Conservation (phyloP, 2,329 filamentous ascomycete genomes). For the Exophiala sp. region DNA sequence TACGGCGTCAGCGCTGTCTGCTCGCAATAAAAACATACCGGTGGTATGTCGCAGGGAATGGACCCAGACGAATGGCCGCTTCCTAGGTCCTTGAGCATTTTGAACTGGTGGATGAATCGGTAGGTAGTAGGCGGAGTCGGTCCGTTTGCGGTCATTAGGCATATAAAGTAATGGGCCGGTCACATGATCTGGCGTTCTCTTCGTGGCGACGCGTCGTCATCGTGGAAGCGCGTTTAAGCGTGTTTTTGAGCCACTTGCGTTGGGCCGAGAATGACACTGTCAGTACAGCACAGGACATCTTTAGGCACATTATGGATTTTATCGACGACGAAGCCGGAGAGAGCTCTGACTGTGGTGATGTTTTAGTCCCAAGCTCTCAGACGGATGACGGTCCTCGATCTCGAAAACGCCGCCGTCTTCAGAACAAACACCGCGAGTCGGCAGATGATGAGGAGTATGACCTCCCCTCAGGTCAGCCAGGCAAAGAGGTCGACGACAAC, state of each 20-base stretch:
- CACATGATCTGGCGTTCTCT: conserved; percentile 18
- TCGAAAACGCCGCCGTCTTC: conserved; percentile 22
- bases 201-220: background rate
- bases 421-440: background rate
- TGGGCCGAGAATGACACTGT: too few relatives aligned
- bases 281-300: too few relatives aligned
- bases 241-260: background rate
- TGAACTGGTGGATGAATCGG: too few relatives aligned
- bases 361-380: conserved; percentile 33
- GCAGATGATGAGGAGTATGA: conserved; percentile 22
- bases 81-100: too few relatives aligned
- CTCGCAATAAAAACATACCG: too few relatives aligned
- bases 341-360: conserved; percentile 13
- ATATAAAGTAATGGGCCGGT: too few relatives aligned
- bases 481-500: conserved; percentile 6
- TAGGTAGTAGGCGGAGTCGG: too few relatives aligned
- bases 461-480: conserved; percentile 16
- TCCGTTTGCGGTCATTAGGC: too few relatives aligned
- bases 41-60: too few relatives aligned
- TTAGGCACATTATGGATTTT: conserved; percentile 4
- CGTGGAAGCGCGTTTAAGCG: too few relatives aligned
- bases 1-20: too few relatives aligned
- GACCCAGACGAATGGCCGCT: too few relatives aligned
- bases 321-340: conserved; percentile 3
- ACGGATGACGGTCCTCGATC: conserved; percentile 18